Conservation (phyloP, 2,329 filamentous ascomycete genomes). For the Trichoderma afroharzianum region DNA sequence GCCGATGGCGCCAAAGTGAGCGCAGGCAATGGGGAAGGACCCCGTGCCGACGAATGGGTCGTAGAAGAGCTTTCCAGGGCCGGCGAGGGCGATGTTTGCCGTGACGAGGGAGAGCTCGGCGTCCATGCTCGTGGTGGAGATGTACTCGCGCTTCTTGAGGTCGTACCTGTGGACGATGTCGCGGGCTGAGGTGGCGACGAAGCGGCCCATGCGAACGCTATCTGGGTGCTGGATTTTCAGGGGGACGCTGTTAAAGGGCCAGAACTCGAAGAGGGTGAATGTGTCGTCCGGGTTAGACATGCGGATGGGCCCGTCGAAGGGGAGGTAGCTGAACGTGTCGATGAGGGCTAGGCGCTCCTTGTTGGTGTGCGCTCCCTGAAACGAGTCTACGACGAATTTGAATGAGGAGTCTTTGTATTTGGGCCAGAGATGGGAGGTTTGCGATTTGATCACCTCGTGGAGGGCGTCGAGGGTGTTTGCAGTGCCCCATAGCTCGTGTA, state of each 20-base stretch:
- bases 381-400: constrained; percentile 81
- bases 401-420: constrained; percentile 66
- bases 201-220: constrained; percentile 66
- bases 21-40: constrained; percentile 84
- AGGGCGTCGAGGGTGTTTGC: constrained; percentile 65
- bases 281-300: constrained; percentile 71
- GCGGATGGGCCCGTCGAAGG: constrained; percentile 71
- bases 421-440: constrained; percentile 63
- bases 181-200: constrained; percentile 63
- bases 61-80: constrained; percentile 80
- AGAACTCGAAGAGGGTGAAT: constrained; percentile 83
- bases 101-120: constrained; percentile 87
- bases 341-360: constrained; percentile 70
- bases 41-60: constrained; percentile 96
- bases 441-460: constrained; percentile 59
- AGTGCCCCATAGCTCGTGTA: constrained; percentile 86
- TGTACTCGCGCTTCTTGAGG: constrained; percentile 89
- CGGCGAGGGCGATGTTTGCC: constrained; percentile 83
- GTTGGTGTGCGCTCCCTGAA: constrained; percentile 65
- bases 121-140: constrained; percentile 96
- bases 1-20: constrained; percentile 80
- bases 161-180: constrained; percentile 71
- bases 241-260: constrained; percentile 53
- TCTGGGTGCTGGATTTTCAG: constrained; percentile 52
- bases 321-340: constrained; percentile 74